Evolutionary conservation across 2,329 filamentous ascomycete species (phyloP).

Genomic region (Colletotrichum filicis): DNA sequence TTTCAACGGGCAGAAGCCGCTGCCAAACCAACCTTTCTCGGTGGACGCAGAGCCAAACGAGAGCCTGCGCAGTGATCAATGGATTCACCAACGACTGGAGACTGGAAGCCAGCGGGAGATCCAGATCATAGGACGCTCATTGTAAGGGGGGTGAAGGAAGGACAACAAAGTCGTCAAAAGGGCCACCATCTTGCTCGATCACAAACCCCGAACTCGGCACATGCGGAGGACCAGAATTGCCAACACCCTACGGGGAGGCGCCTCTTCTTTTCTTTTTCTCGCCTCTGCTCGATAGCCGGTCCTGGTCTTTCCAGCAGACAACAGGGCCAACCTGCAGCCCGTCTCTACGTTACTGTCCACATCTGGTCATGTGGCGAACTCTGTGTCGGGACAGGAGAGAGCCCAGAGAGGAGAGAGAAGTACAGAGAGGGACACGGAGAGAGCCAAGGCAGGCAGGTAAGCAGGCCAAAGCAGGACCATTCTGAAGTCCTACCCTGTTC

Average conservation of each 20-base stretch:
- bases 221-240: conserved; percentile 12
- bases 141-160: not conserved
- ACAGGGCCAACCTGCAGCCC: no score
- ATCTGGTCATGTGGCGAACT: not conserved
- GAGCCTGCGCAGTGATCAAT: conserved; percentile 3
- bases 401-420: not conserved
- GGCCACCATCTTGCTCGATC: conserved; percentile 1
- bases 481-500: not conserved
- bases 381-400: not conserved
- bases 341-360: not conserved
- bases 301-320: not conserved
- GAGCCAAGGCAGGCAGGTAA: not conserved
- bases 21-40: conserved; percentile 12
- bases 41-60: not conserved
- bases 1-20: conserved; percentile 29
- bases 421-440: not conserved
- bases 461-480: not conserved
- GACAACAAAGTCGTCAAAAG: not conserved
- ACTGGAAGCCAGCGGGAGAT: conserved; percentile 1
- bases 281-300: not conserved
- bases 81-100: not conserved
- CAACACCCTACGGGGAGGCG: not conserved
- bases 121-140: conserved; percentile 19
- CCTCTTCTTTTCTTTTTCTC: not conserved
- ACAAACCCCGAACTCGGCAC: conserved; percentile 22